Evolutionary conservation across 78 protist species (phyloP).

Genomic region (Dictyostelium brefeldianum): DNA sequence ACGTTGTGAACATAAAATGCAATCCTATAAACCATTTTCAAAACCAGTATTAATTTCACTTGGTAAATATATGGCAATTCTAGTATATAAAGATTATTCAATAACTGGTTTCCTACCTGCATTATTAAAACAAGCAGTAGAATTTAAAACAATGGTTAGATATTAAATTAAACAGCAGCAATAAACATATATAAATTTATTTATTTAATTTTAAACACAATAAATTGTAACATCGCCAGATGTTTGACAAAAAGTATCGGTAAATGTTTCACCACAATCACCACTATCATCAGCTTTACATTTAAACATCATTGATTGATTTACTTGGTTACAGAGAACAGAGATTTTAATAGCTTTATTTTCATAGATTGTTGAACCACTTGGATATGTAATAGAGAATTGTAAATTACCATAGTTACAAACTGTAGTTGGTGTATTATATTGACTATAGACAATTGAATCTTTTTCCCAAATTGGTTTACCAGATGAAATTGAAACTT

Average conservation of each 20-base stretch:
- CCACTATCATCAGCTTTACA: neutral
- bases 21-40: slow-evolving; percentile 24
- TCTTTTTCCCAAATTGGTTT: neutral
- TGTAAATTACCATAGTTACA: neutral
- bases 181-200: neutral
- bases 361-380: neutral
- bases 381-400: neutral
- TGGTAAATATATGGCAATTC: slow-evolving; percentile 66
- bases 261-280: neutral
- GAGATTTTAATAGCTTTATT: neutral
- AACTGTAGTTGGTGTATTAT: neutral
- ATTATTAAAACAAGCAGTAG: slow-evolving; percentile 52
- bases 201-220: neutral
- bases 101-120: slow-evolving; percentile 78
- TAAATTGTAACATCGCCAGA: slow-evolving; percentile 9
- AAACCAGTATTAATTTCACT: slow-evolving; percentile 67
- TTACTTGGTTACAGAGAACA: neutral
- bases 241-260: neutral
- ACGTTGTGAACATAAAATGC: slow-evolving; percentile 26
- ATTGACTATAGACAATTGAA: neutral
- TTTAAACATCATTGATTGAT: slow-evolving; percentile 16
- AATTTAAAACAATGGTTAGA: slow-evolving; percentile 75
- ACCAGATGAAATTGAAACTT: neutral
- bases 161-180: slow-evolving; percentile 21
- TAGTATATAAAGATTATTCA: slow-evolving; percentile 59